Evolutionary conservation across 192 early-diverging fungal genomes (phyloP), one percentile per base, ranked within the genome.

Genomic region (Entomortierella beljakovae): DNA sequence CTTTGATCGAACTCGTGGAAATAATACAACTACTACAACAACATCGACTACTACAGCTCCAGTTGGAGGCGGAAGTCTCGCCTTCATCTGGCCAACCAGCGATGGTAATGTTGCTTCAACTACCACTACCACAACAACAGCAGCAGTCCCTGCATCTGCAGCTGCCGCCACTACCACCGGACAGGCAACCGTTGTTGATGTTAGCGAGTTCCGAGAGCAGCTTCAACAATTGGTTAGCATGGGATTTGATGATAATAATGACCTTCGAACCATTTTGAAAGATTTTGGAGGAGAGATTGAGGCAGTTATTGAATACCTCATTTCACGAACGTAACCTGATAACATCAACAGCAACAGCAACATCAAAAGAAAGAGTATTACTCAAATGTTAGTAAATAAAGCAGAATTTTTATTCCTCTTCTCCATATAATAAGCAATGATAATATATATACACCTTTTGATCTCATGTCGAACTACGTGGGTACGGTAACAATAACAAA

Each of bases 221-320:
- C 69, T 79, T 32, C 2, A 32, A 29, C 60, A 25, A 15, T 51
- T 79, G 43, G 54, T 70, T 10, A 55, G 38, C 40, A 79, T 79
- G 75, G 75, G 75, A 9, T 79, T 79, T 38, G 42, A 31, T 3
- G 75, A 79, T 29, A 70, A 29, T 31, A 29, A 35, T 2, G 61
- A 79, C 49, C 53, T 79, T 3, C 67, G 75, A 26, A 61, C 59
- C 15, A 40, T 65, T 6, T 54, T 65, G 18, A 53, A 57, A 2
- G 68, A 79, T n/a, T 70, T 79, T 69, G 67, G 75, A 34, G 75
- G 75, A 3, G 67, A 79, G 37, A 43, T 79, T 10, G 75, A 69
- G 13, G 75, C 68, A 4, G 75, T 70, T n/a, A 57, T 79, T 7
- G 75, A 70, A 18, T 65, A 59, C 48, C 28, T 77, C 60, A 49